Base-by-base conservation (phyloP, 495 filamentous ascomycete genomes). In the Trichoderma orchidacearum region DNA sequence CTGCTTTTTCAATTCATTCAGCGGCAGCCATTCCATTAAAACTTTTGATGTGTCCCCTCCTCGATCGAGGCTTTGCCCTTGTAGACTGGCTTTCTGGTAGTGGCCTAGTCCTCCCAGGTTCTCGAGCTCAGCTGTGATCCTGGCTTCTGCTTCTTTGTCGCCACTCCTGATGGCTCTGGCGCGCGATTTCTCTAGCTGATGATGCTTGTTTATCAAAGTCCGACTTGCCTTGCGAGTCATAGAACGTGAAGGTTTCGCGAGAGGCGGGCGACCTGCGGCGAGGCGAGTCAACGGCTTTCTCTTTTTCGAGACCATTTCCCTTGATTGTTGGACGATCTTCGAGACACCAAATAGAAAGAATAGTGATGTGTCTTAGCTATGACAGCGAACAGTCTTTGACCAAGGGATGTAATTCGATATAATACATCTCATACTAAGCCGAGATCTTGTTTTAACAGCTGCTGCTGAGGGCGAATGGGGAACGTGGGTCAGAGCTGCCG, bases 31-130 rank as follows among this genome's bases (percentile, higher is more conserved):
- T 65, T 91, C 78, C 70, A 96, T 79, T 21, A 99, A 74, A 3
- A 92, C 72, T 63, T 79, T 85, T 48, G 89, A 95, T 23, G 88
- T 92, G 73, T 99, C 93, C 23, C 93, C 93, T 13, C 93, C 93
- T 54, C 93, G 84, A 31, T 87, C 81, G 52, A 78, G 75, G 13
- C 85, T 83, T 66, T 99, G 93, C 2, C 93, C 93, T 53, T 85
- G 77, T 41, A 90, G 84, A 71, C 93, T 97, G 36, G 93, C 93
- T 56, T 80, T 75, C 66, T 99, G 93, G 63, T 99, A 99, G 30
- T 74, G 79, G 59, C 85, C 73, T 30, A 99, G 70, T 0, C 94
- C 94, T 23, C 94, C 93, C 38, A 87, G 75, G 3, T 66, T 70
- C 51, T 68, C 58, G 21, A 81, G 68, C 60, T 80, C 70, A 1